phyloP scores from a whole-genome alignment of 2,329 filamentous ascomycete genomes.

The Stromatinia cepivora region DNA sequence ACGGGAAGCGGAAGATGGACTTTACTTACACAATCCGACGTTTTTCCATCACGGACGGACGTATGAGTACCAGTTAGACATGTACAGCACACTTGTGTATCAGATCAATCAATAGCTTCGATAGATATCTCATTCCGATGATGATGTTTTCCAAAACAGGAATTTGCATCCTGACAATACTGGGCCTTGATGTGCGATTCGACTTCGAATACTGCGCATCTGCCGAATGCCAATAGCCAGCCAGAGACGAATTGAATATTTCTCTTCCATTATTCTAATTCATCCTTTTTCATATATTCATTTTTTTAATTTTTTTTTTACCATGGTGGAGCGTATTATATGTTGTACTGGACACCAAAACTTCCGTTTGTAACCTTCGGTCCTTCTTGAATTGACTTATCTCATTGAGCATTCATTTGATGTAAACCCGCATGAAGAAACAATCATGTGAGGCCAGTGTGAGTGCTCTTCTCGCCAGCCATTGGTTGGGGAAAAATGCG shows the following conservation, averaged over 20 bases:
- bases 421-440: constrained; percentile 38
- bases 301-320: not conserved
- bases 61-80: not conserved
- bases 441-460: constrained; percentile 40
- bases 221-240: constrained; percentile 8
- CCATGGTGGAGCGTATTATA: constrained; percentile 12
- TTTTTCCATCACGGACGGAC: not conserved
- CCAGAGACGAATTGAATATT: not conserved
- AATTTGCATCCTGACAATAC: not conserved
- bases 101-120: not conserved
- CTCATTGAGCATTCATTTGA: constrained; percentile 23
- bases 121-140: not conserved
- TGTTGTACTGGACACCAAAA: constrained; percentile 18
- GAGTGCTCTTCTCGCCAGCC: constrained; percentile 28
- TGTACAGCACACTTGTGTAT: constrained; percentile 12
- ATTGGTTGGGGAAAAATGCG: constrained; percentile 29
- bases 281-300: not conserved
- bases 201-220: constrained; percentile 19
- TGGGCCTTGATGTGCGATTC: constrained; percentile 11
- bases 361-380: constrained; percentile 22
- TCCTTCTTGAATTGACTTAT: constrained; percentile 32
- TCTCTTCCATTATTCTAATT: constrained; percentile 2
- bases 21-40: not conserved
- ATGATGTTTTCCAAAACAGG: not conserved
- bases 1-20: not conserved